Evolutionary conservation across 129 eudicot species (phyloP).

Genomic region (Pittosporum tobira): DNA sequence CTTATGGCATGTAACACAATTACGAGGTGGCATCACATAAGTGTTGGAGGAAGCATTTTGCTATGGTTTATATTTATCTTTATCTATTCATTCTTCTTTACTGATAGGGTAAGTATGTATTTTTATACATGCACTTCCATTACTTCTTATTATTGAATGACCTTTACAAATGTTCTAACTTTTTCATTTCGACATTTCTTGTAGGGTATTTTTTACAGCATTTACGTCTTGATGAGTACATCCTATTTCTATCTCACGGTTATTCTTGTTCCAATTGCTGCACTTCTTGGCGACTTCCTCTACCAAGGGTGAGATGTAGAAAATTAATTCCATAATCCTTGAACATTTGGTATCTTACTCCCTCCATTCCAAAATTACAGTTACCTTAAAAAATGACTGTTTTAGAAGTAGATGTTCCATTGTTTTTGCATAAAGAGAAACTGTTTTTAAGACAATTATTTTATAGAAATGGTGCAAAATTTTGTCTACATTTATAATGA

Average conservation of each 20-base stretch:
- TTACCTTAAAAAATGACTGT: no score
- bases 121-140: no score
- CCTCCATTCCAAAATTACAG: no score
- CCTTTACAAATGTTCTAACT: conserved; percentile 10
- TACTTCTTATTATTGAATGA: not conserved
- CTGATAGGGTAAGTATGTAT: conserved; percentile 62
- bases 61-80: conserved; percentile 82
- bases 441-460: no score
- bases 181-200: conserved; percentile 6
- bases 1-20: conserved; percentile 84
- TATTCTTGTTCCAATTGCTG: conserved; percentile 75
- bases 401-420: no score
- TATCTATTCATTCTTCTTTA: conserved; percentile 57
- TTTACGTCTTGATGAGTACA: conserved; percentile 66
- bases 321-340: not conserved
- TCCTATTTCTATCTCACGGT: conserved; percentile 59
- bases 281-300: conserved; percentile 67
- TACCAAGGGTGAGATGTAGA: conserved; percentile 57
- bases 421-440: no score
- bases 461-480: no score
- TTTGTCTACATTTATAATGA: no score
- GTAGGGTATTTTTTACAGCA: conserved; percentile 66
- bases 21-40: conserved; percentile 90
- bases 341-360: no score
- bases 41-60: conserved; percentile 79